Conservation (phyloP, 1,284 basidiomycete species). For the Laetiporus sulphureus region DNA sequence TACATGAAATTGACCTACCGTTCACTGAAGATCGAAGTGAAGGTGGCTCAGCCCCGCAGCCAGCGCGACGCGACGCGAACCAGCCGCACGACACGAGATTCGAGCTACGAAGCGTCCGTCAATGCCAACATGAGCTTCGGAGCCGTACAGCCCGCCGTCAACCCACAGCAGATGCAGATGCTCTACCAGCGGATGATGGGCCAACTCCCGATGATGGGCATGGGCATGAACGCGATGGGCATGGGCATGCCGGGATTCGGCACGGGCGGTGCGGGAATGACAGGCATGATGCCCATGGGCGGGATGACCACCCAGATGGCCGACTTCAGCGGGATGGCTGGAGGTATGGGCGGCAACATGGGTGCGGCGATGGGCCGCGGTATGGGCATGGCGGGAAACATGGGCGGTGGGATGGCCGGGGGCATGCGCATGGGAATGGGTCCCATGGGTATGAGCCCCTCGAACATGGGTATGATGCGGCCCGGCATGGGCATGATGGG, state of each 20-base stretch:
- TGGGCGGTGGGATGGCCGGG: conserved; percentile 18
- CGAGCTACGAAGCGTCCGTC: conserved; percentile 6
- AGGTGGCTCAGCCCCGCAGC: conserved; percentile 73
- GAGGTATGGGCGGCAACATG: conserved; percentile 27
- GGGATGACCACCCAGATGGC: conserved; percentile 22
- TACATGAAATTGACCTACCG: conserved; percentile 6
- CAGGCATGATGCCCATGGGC: conserved; percentile 16
- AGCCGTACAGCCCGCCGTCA: conserved; percentile 24
- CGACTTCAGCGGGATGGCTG: conserved; percentile 5
- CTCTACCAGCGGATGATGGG: conserved; percentile 53
- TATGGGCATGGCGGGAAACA: conserved; percentile 15
- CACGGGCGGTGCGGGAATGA: conserved; percentile 25
- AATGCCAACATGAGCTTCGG: conserved; percentile 16
- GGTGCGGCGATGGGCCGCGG: conserved; percentile 15
- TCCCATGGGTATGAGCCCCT: conserved; percentile 27
- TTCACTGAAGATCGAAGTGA: conserved; percentile 74
- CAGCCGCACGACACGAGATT: conserved; percentile 14
- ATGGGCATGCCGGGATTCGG: conserved; percentile 23
- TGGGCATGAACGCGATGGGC: conserved; percentile 32
- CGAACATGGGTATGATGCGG: conserved; percentile 22
- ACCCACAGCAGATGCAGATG: conserved; percentile 45
- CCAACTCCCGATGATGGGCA: conserved; percentile 33
- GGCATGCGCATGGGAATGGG: conserved; percentile 27
- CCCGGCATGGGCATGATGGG: conserved; percentile 20
- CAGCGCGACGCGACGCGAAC: conserved; percentile 50